Base-by-base conservation (phyloP, 192 early-diverging fungal species). In the Backusella tarrabulga region DNA sequence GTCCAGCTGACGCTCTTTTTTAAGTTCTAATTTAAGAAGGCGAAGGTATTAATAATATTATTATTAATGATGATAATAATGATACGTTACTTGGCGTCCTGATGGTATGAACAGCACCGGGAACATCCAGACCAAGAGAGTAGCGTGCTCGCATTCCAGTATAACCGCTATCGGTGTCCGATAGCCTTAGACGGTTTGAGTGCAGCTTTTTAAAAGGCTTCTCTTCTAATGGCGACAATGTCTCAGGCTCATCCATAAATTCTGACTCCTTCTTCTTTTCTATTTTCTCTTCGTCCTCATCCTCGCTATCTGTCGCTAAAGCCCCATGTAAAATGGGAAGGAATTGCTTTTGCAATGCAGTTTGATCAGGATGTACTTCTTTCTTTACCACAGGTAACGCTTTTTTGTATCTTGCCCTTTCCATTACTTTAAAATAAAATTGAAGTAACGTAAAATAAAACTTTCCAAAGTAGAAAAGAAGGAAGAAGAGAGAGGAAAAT, bases 1-100 rank as follows among this genome's bases (percentile, higher is more conserved):
- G 50, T 95, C 97, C 76, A 95, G 83, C 73, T 97, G 94, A 71
- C 90, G 90, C 68, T 91, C 84, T 36, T 17, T 81, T 9, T 79
- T 77, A 29, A 85, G 76, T 52, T 78, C 77, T 80, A 81, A 73
- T 14, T 17, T 36, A 9, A 52, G 19, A 63, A n/a, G 32, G 17
- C 12, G 26, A 26, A 34, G 11, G 11, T 44, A 40, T 26, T 35
- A 12, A 21, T 69, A n/a, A n/a, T 35, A 8, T 23, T 32, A 19
- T n/a, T 35, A 8, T 23, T 32, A 19, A n/a, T 35, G 19, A 35
- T 36, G 35, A 12, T 34, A 69, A 17, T 17, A 21, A 38, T 17
- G 11, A 29, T 66, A 32, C 23, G 2, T 29, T 84, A 86, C 87
- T 85, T 67, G 79, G 83, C 17, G 87, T 84, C 17, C 79, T 34